Percentiles rank a stretch among this genome's conserved stretches.
Evolutionary conservation across 306 rosid species (phyloP).

Genomic region (Quercus aquifolioides): DNA sequence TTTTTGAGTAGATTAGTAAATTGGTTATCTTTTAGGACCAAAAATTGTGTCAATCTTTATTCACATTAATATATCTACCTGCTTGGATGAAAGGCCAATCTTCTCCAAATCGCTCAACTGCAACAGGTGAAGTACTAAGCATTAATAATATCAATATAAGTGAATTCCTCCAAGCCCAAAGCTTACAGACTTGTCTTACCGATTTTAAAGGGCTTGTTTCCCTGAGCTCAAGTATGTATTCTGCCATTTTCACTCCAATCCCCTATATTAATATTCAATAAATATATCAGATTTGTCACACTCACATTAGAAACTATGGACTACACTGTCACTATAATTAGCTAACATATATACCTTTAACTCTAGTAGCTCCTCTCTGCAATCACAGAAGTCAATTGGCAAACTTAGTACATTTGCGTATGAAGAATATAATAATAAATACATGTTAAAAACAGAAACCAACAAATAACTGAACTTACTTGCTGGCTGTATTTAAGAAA

Average conservation of each 20-base stretch:
- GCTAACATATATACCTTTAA: conserved; percentile 53
- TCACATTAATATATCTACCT: conserved; percentile 43
- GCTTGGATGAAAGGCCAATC: conserved; percentile 87
- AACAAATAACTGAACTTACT: conserved; percentile 33
- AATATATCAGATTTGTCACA: neutral
- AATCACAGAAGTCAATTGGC: conserved; percentile 2
- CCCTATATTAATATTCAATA: conserved; percentile 42
- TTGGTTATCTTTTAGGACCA: neutral
- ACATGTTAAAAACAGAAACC: neutral
- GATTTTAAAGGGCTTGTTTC: conserved; percentile 76
- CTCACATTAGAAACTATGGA: too few species aligned
- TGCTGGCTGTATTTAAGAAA: conserved; percentile 84
- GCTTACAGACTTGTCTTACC: conserved; percentile 41
- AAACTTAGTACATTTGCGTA: neutral
- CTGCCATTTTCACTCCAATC: conserved; percentile 80
- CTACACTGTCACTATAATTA: neutral
- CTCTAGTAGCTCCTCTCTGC: conserved; percentile 77
- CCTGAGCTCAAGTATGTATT: conserved; percentile 76
- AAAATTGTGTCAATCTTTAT: neutral
- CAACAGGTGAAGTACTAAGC: conserved; percentile 21
- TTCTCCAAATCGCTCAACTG: conserved; percentile 88
- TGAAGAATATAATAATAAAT: neutral
- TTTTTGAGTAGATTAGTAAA: neutral
- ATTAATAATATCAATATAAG: conserved; percentile 7
- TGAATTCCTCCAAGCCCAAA: neutral